Base-by-base conservation (phyloP, 176 grass and related monocot genomes). In the Olyra latifolia region DNA sequence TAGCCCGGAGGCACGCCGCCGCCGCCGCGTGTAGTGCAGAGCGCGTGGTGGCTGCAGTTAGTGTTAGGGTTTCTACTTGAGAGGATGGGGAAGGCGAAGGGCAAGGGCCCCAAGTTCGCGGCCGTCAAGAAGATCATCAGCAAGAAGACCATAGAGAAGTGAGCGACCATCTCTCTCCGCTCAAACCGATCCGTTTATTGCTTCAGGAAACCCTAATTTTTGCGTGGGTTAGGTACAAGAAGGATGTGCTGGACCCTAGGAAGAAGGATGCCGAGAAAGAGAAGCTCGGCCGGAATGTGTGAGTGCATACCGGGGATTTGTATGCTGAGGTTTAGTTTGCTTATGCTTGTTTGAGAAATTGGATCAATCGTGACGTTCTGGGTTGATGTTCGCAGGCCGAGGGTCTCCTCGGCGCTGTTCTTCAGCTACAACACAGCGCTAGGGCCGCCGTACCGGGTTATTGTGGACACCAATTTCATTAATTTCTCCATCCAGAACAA, bases 401-500 rank as follows among this genome's bases (percentile, higher is more conserved):
- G 87, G 69, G 46, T 84, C 19, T 98, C 92, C 23, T 91, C 92
- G 28, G 90, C 92, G 13, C 74, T 95, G 7, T 93, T 91, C 75
- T 98, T 98, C 84, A 98, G 89, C 86, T 98, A 98, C 42, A 98
- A 95, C 64, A 93, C 92, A 6, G 92, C 92, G 3, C 80, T 98
- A 4, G 88, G 92, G 23, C 95, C 92, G 6, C 95, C 95, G 0
- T 98, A 98, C 56, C 83, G 90, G 66, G 95, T 98, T 46, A 98
- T 98, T 47, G 95, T 98, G 9, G 95, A 98, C 62, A 98, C 95
- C 81, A 98, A 98, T 48, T 98, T 98, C 83, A 94, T 95, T 66
- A 98, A 98, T 45, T 98, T 98, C 88, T 98, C 95, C 40, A 95
- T 98, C 25, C 95, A 95, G 74, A 98, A 98, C 72, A 95, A 95